A percentile compares a stretch with the other conserved stretches of the same genome.
These are phyloP conservation scores for Botrytis elliptica DNA, from an alignment of 2,329 filamentous ascomycete genomes.

Conservation along the genomic window DNA sequence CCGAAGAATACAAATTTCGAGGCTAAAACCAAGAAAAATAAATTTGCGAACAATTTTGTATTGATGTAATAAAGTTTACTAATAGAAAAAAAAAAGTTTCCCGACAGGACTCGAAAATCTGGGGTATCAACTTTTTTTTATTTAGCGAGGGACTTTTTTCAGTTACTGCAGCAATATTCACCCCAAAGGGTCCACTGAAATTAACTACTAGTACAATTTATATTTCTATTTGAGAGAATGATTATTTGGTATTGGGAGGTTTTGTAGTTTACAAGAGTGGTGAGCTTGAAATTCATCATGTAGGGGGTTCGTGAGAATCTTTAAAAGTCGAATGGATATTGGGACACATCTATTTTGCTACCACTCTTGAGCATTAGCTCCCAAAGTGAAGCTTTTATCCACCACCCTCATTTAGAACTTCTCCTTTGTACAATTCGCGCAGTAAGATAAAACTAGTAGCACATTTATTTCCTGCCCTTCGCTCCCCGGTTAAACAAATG, in stretches of 20 bases:
- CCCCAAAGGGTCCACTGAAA: constrained; percentile 1
- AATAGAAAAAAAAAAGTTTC: constrained; percentile 11
- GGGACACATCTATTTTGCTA: constrained; percentile 37
- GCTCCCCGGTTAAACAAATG: constrained; percentile 29
- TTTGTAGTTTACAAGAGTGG: neutral
- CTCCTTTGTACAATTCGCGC: constrained; percentile 36
- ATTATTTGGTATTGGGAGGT: neutral
- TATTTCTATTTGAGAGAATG: neutral
- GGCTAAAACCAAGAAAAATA: neutral
- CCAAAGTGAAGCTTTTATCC: constrained; percentile 32
- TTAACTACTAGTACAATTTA: neutral
- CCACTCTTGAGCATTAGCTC: constrained; percentile 23
- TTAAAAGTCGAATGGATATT: constrained; percentile 29
- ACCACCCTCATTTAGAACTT: constrained; percentile 19
- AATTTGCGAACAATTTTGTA: neutral
- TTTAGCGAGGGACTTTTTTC: constrained; percentile 24
- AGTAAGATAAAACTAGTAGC: constrained; percentile 40
- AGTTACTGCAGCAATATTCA: constrained; percentile 23
- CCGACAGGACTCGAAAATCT: neutral
- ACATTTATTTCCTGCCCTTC: constrained; percentile 34
- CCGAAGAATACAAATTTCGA: neutral
- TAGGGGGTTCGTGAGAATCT: neutral
- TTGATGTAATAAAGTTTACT: neutral
- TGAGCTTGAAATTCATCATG: neutral
- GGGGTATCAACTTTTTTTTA: constrained; percentile 20